Base-by-base conservation (phyloP, 2,329 filamentous ascomycete species). In the Calonectria pteridis region DNA sequence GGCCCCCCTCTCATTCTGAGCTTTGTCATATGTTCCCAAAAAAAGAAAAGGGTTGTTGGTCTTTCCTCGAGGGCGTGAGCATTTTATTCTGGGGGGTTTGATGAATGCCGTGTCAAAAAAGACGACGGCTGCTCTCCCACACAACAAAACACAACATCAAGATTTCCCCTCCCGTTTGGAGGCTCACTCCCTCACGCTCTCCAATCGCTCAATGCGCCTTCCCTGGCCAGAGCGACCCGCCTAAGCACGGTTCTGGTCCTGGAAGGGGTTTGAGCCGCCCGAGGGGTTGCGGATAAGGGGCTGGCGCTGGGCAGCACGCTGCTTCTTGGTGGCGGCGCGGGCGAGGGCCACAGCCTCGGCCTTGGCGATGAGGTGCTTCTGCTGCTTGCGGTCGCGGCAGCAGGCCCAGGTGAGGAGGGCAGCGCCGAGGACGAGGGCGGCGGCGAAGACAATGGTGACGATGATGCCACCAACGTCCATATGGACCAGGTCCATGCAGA, bases 281-380 rank as follows among this genome's bases (percentile, higher is more conserved):
- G 80, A 80, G 53, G 75, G 70, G 67, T 84, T 81, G 71, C 79
- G 78, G 81, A 86, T 85, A 46, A 87, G 81, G 18, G 85, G 85
- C 29, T 83, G 80, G 55, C 83, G 81, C 75, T 82, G 81, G 35
- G 79, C 80, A 63, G 82, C 81, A 63, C 84, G 82, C 79, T 85
- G 82, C 83, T 86, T 86, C 82, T 84, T 86, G 73, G 84, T 86
- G 64, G 87, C 85, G 78, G 87, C 87, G 81, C 87, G 87, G 63
- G 87, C 87, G 65, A 88, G 86, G 31, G 86, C 86, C n/a, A 86
- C 86, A 55, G 88, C 88, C 83, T 91, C 89, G 72, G 86, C 85
- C 76, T 86, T 86, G 72, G 86, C 86, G 68, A 82, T 82, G 40
- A 86, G 81, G 59, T 84, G 83, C 81, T 85, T 86, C 78, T 89